phyloP scores from a whole-genome alignment of 2,329 filamentous ascomycete species.

The Anthostomella pinea region DNA sequence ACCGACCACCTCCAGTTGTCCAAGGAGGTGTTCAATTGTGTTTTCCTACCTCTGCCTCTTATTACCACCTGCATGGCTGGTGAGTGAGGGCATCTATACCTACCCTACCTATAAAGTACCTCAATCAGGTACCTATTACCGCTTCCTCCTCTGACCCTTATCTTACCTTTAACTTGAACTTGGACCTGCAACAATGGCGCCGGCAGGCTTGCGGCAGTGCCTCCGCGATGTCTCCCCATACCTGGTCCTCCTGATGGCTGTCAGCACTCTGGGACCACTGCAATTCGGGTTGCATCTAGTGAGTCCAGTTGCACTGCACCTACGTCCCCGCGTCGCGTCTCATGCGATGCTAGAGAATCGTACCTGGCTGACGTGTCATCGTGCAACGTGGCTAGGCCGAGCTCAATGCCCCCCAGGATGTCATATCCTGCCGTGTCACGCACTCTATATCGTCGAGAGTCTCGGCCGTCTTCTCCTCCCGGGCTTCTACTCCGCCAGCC shows the following conservation, averaged over 20 bases:
- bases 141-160: too few relatives aligned
- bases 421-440: constrained; percentile 75
- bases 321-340: not conserved
- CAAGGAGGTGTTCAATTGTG: too few relatives aligned
- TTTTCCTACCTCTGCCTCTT: too few relatives aligned
- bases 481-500: constrained; percentile 27
- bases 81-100: too few relatives aligned
- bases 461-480: constrained; percentile 24
- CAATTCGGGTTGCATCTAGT: constrained; percentile 95
- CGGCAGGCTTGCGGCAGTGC: constrained; percentile 29
- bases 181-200: constrained; percentile 24
- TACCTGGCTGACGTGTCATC: not conserved
- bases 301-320: constrained; percentile 29
- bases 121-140: too few relatives aligned
- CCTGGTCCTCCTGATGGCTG: constrained; percentile 70
- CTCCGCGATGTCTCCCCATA: constrained; percentile 64
- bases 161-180: too few relatives aligned
- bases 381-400: constrained; percentile 76
- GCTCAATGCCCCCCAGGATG: constrained; percentile 90
- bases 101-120: too few relatives aligned
- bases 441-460: constrained; percentile 43
- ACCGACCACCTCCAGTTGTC: too few relatives aligned
- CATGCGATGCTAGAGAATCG: not conserved
- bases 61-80: too few relatives aligned
- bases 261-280: constrained; percentile 81